These are phyloP conservation scores for Aurinia saxatilis DNA, from an alignment of 345 rosid genomes.

Conservation along the genomic window DNA sequence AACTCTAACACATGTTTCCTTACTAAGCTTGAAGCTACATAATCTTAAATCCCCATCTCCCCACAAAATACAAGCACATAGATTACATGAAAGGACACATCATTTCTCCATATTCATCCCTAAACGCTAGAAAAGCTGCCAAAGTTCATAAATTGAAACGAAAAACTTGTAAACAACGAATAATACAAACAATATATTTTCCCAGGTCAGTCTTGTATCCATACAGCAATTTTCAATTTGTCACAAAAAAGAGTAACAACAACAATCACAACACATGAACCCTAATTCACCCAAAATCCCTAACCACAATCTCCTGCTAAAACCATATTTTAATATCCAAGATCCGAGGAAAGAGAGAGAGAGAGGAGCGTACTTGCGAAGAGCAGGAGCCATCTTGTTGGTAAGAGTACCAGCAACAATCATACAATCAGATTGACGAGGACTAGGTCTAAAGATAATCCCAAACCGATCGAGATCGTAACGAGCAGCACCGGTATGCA, in stretches of 20 bases:
- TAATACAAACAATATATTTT: neutral
- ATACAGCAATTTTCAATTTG: neutral
- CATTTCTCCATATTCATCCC: neutral
- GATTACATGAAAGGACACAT: neutral
- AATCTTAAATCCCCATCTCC: neutral
- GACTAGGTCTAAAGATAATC: constrained; percentile 91
- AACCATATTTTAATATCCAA: constrained; percentile 7
- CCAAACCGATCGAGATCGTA: constrained; percentile 98
- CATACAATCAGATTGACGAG: constrained; percentile 98
- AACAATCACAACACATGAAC: neutral
- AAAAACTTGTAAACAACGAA: neutral
- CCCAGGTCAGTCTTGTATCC: neutral
- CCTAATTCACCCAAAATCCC: constrained; percentile 6
- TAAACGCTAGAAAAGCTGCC: too few relatives aligned
- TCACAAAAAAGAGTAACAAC: too few relatives aligned
- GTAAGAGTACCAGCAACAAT: constrained; percentile 98
- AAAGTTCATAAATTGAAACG: neutral
- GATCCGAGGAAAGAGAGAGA: neutral
- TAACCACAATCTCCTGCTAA: neutral
- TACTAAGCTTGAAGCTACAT: constrained; percentile 1
- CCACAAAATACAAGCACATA: neutral
- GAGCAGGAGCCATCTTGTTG: constrained; percentile 99
- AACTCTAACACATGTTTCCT: neutral
- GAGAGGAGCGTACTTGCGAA: constrained; percentile 61
- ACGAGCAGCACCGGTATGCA: constrained; percentile 98